These are phyloP conservation scores for Cylindrodendrum hubeiense DNA, from an alignment of 2,329 filamentous ascomycete genomes.

Conservation along the genomic window DNA sequence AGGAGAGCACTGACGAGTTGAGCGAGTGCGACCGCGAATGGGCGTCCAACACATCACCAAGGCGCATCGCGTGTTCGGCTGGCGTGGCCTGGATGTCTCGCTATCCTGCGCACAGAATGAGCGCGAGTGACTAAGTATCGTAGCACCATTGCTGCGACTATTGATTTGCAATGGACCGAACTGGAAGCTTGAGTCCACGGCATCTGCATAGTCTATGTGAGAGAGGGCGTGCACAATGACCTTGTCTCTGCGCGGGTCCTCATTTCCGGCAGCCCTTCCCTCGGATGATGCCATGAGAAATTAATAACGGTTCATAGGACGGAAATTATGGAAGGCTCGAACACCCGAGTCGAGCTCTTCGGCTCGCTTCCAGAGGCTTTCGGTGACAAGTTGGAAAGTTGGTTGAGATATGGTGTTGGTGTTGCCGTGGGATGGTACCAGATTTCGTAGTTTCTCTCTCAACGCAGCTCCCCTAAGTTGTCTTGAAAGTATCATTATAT, in stretches of 20 bases:
- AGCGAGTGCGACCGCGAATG: slow-evolving; percentile 31
- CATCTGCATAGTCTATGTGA: not conserved
- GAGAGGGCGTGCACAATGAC: not conserved
- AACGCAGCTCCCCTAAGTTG: not conserved
- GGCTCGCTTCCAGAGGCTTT: not conserved
- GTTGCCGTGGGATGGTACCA: not conserved
- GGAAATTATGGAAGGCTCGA: not conserved
- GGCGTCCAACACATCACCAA: slow-evolving; percentile 34
- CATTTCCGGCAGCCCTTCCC: slow-evolving; percentile 15
- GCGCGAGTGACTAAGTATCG: slow-evolving; percentile 15
- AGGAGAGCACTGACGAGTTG: not conserved
- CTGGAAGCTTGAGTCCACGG: not conserved
- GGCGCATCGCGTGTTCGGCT: slow-evolving; percentile 15
- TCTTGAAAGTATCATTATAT: not conserved
- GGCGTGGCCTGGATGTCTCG: not conserved
- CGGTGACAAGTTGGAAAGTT: not conserved
- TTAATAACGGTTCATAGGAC: not conserved
- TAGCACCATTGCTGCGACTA: slow-evolving; percentile 18
- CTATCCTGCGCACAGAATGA: not conserved
- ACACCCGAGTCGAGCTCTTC: not conserved
- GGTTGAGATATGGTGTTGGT: not conserved
- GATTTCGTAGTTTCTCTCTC: not conserved
- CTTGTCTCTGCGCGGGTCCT: not conserved
- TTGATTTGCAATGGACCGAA: slow-evolving; percentile 13
- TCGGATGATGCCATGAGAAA: not conserved